Percentiles rank a stretch among this genome's conserved stretches.
Evolutionary conservation across 2,329 filamentous ascomycete species (phyloP).

Genomic region (Neopestalotiopsis sp.): DNA sequence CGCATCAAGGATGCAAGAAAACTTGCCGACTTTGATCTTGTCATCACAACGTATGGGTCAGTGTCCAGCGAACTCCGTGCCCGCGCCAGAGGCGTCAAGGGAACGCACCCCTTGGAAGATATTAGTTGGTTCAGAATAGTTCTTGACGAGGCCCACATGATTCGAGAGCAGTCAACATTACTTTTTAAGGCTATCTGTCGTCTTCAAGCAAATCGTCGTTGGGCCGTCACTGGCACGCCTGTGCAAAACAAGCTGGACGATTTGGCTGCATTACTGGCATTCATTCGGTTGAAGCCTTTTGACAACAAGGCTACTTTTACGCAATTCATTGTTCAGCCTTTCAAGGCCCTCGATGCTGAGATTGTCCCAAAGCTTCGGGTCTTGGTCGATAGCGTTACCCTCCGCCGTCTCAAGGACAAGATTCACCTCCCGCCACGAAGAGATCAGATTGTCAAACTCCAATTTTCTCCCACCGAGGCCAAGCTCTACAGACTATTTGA

Average conservation of each 20-base stretch:
- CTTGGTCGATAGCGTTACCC: conserved; percentile 91
- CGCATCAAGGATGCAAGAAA: conserved; percentile 72
- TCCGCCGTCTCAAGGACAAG: conserved; percentile 89
- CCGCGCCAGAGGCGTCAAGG: conserved; percentile 65
- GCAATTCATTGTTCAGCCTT: conserved; percentile 80
- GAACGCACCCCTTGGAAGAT: conserved; percentile 70
- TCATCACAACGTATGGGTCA: conserved; percentile 93
- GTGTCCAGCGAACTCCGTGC: conserved; percentile 78
- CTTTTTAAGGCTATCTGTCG: conserved; percentile 86
- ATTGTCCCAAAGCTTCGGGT: conserved; percentile 86
- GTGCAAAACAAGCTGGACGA: conserved; percentile 95
- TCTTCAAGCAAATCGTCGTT: conserved; percentile 80
- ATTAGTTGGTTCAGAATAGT: conserved; percentile 94
- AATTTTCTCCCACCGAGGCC: conserved; percentile 78
- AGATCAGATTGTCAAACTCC: conserved; percentile 75
- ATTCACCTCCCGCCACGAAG: conserved; percentile 79
- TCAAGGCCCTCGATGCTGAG: conserved; percentile 84
- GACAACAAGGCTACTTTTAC: conserved; percentile 78
- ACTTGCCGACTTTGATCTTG: conserved; percentile 77
- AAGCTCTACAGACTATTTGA: conserved; percentile 85
- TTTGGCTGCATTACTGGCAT: conserved; percentile 83
- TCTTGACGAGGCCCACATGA: conserved; percentile 92
- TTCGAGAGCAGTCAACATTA: conserved; percentile 81
- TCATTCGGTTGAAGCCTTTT: conserved; percentile 85
- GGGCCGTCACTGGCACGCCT: conserved; percentile 97